Base-by-base conservation (phyloP, 1,139 yeast species). In the Magnusiomyces suaveolens region DNA sequence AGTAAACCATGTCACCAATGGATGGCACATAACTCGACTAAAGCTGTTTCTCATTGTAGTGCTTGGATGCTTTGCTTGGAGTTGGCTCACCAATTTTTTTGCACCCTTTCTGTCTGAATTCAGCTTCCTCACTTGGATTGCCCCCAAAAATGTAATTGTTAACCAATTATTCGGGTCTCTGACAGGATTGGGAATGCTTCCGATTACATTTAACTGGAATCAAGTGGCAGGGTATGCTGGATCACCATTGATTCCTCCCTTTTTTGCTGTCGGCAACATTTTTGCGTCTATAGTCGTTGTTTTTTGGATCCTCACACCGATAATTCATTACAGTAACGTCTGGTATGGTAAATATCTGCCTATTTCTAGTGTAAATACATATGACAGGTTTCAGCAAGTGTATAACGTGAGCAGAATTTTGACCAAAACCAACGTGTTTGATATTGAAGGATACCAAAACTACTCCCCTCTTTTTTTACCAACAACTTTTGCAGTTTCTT, bases 191-290 rank as follows among this genome's bases (percentile, higher is more conserved):
- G 88, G 87, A 29, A 66, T 82, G 66, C 68, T 82, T 63, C 89
- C 89, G 25, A 61, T 77, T 36, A 74, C 82, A 1, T 78, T 80
- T 61, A 84, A 80, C 64, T 80, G 83, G 83, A 74, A 77, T 49
- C 78, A 76, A 20, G 66, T 78, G 51, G 70, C 79, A 1, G 84
- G 82, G 53, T 80, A 78, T 67, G 69, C 79, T 57, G 81, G 83
- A 18, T 78, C 84, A 29, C 87, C 90, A 12, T 74, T 84, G 63
- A 76, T 82, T 60, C 84, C 87, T 8, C 89, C 90, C 29, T 79
- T 82, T 52, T 72, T 78, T 53, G 78, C 83, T 23, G 69, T 79
- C 55, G 72, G 76, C 41, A 81, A 83, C 60, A 74, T 78, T 57
- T 70, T 76, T 44, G 61, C 72, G 3, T 76, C 81, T 20, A 67